Evolutionary conservation across 257 asterid genomes (phyloP).

Genomic region (Nemophila menziesii): DNA sequence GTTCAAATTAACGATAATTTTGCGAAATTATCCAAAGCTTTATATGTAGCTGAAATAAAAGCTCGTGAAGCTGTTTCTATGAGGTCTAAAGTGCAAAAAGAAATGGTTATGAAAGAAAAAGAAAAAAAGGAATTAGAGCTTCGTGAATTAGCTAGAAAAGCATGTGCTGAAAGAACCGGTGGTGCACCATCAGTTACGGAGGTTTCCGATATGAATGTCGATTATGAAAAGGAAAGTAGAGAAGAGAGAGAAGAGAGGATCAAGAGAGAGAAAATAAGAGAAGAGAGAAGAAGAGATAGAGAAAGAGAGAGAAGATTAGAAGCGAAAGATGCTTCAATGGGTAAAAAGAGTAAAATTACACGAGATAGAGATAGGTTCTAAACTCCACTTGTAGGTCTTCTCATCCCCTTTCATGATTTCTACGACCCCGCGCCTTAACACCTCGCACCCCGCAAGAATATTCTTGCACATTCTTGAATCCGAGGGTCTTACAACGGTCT

Average conservation of each 20-base stretch:
- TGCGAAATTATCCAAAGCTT: conserved; percentile 65
- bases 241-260: conserved; percentile 55
- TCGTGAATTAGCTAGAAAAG: conserved; percentile 76
- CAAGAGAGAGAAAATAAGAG: conserved; percentile 57
- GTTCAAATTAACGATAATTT: conserved; percentile 86
- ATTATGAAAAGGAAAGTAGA: conserved; percentile 51
- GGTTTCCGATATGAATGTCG: conserved; percentile 40
- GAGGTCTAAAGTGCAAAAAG: conserved; percentile 84
- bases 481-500: no score
- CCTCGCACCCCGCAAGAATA: no score
- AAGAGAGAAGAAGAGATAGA: conserved; percentile 48
- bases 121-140: conserved; percentile 81
- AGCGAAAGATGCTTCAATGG: no score
- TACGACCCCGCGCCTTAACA: no score
- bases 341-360: no score
- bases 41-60: conserved; percentile 78
- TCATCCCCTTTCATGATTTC: no score
- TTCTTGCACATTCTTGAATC: no score
- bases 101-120: conserved; percentile 87
- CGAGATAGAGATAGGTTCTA: no score
- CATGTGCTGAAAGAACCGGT: conserved; percentile 75
- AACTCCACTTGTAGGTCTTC: no score
- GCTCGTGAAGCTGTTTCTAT: conserved; percentile 94
- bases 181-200: conserved; percentile 35
- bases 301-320: conserved; percentile 77